Conservation (phyloP, 768 basidiomycete species). For the Mycena rosella region DNA sequence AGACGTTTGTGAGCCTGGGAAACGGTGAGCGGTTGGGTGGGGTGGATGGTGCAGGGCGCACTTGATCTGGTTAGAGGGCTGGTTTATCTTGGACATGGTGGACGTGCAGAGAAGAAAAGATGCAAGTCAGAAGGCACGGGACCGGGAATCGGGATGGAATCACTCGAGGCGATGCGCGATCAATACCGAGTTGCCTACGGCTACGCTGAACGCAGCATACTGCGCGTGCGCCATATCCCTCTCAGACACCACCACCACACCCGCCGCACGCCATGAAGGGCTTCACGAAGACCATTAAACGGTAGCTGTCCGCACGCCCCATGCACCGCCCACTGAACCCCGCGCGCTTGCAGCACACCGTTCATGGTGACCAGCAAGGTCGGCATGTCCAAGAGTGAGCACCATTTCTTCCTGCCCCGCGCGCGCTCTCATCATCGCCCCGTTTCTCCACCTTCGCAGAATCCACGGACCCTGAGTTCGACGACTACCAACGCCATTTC, state of each 20-base stretch:
- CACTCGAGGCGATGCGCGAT: constrained; percentile 4
- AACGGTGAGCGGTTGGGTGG: constrained; percentile 20
- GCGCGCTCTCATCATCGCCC: constrained; percentile 8
- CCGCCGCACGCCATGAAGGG: constrained; percentile 77
- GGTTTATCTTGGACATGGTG: constrained; percentile 72
- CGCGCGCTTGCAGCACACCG: constrained; percentile 74
- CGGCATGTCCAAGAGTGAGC: constrained; percentile 93
- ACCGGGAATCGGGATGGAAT: not conserved
- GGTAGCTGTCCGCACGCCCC: constrained; percentile 58
- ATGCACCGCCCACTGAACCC: constrained; percentile 10
- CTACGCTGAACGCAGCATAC: not conserved
- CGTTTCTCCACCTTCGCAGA: constrained; percentile 53
- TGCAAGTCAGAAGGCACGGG: constrained; percentile 12
- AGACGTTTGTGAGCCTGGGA: constrained; percentile 93
- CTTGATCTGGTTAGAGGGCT: constrained; percentile 94
- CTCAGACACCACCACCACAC: not conserved
- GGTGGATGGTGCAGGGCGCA: constrained; percentile 42
- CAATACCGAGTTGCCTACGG: not conserved
- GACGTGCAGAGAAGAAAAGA: constrained; percentile 13
- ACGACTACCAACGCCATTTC: constrained; percentile 88
- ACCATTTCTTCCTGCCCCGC: not conserved
- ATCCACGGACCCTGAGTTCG: constrained; percentile 90
- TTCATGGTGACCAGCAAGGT: constrained; percentile 89
- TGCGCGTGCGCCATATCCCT: constrained; percentile 22
- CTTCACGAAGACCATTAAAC: constrained; percentile 79